These are phyloP conservation scores for Starmerella stellata DNA, from an alignment of 805 yeast genomes.

Conservation along the genomic window DNA sequence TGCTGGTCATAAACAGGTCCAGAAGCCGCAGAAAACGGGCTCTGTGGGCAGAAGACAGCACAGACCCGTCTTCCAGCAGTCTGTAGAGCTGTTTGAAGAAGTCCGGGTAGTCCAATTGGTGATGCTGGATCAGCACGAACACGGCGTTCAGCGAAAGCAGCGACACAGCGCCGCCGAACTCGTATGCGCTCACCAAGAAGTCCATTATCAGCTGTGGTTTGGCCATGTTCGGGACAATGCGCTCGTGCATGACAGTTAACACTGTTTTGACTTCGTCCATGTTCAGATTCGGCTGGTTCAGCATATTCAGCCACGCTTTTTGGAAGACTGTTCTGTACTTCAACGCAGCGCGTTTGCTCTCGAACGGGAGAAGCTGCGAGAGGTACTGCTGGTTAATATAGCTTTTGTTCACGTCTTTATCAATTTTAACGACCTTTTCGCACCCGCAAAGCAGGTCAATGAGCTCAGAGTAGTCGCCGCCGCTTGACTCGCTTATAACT, in stretches of 20 bases:
- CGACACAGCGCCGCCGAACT: constrained; percentile 43
- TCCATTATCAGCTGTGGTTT: constrained; percentile 81
- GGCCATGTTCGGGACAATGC: constrained; percentile 62
- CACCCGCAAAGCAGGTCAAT: constrained; percentile 5
- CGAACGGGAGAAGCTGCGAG: neutral
- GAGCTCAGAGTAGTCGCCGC: constrained; percentile 1
- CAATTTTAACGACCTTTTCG: constrained; percentile 9
- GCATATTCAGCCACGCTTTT: constrained; percentile 40
- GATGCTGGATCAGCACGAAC: constrained; percentile 62
- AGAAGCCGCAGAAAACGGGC: constrained; percentile 75
- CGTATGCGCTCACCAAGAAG: constrained; percentile 73
- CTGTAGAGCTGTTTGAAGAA: constrained; percentile 70
- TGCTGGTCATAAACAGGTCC: constrained; percentile 68
- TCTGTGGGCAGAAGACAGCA: constrained; percentile 62
- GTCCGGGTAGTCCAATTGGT: constrained; percentile 80
- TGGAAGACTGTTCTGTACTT: constrained; percentile 34
- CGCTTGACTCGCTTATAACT: neutral
- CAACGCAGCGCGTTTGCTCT: constrained; percentile 4
- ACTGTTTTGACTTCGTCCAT: constrained; percentile 47
- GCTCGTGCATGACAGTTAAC: constrained; percentile 56
- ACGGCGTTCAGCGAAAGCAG: constrained; percentile 73
- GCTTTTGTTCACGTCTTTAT: constrained; percentile 7
- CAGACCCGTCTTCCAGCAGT: constrained; percentile 46
- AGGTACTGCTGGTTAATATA: constrained; percentile 1
- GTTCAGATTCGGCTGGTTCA: constrained; percentile 30